A percentile compares a stretch with the other conserved stretches of the same genome.
Conservation (phyloP, 1,139 yeast genomes). For the Geotrichum restrictum region DNA sequence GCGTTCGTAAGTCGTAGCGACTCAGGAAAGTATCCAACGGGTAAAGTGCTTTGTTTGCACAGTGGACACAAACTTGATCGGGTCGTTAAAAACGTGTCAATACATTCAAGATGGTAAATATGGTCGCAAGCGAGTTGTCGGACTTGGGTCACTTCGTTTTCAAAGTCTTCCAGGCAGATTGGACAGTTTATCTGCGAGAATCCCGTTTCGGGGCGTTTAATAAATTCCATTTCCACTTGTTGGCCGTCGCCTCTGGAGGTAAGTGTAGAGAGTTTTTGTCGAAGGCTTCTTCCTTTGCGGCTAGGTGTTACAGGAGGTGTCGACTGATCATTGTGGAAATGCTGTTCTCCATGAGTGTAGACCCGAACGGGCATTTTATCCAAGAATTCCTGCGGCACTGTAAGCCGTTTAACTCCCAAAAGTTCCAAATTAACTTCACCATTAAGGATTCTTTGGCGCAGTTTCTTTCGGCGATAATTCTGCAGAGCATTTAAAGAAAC, state of each 20-base stretch:
- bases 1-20: constrained; percentile 29
- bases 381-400: constrained; percentile 28
- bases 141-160: constrained; percentile 25
- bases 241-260: not conserved
- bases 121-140: constrained; percentile 32
- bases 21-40: constrained; percentile 31
- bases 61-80: constrained; percentile 32
- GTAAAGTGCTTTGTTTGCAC: constrained; percentile 30
- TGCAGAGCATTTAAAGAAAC: constrained; percentile 25
- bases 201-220: not conserved
- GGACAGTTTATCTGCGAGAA: constrained; percentile 31
- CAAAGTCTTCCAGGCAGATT: constrained; percentile 32
- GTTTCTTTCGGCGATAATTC: constrained; percentile 24
- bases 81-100: constrained; percentile 29
- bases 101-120: constrained; percentile 31
- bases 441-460: constrained; percentile 27
- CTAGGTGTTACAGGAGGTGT: not conserved
- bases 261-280: not conserved
- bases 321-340: constrained; percentile 14
- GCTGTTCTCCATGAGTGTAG: constrained; percentile 22
- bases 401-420: constrained; percentile 29
- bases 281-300: not conserved
- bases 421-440: constrained; percentile 32
- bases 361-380: constrained; percentile 27
- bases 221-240: not conserved